Evolutionary conservation across 2,329 filamentous ascomycete species (phyloP), one percentile per base, ranked within the genome.

Genomic region (Thielaviopsis euricoi): DNA sequence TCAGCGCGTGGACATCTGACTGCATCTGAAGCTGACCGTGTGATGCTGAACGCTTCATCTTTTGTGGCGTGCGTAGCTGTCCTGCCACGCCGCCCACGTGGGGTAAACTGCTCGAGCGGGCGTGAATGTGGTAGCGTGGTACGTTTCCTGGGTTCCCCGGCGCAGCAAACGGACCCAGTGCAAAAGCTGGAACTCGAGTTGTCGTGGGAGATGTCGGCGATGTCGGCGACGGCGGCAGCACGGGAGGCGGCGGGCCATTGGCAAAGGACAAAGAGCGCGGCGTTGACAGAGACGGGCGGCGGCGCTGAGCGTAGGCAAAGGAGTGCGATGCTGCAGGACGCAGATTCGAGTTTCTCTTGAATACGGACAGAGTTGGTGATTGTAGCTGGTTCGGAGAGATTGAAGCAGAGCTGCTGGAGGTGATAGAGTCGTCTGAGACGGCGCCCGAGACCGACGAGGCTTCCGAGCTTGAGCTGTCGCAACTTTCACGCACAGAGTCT

Each of bases 211-310:
- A 33, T 10, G 29, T 33, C 4, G 29, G 29, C 9, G 29, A 33
- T 10, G 29, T 33, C 29, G 29, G 29, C 29, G 29, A 33, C 29
- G 29, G 29, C 29, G 29, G 29, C 2, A 33, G 29, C 9, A 33
- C 29, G 9, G 29, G 29, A 6, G 58, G 58, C 12, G 58, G 58
- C 5, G 58, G 58, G 1, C 58, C 58, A 40, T 60, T 57, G 22
- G 33, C 58, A 25, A 60, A 60, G 3, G 58, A 60, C 13, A 60
- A 46, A 22, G 58, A 60, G 15, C 58, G 55, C 4, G 58, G 58
- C 3, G 55, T 60, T 21, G 55, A 54, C 29, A 60, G 52, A 1
- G 58, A 60, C 17, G 58, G 55, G 7, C 58, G 55, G 2, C 55
- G 37, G 9, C 58, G 50, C 46, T 57, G 55, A 5, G 58, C 55